Conservation (phyloP, 805 yeast species). For the Saturnispora mendoncae region DNA sequence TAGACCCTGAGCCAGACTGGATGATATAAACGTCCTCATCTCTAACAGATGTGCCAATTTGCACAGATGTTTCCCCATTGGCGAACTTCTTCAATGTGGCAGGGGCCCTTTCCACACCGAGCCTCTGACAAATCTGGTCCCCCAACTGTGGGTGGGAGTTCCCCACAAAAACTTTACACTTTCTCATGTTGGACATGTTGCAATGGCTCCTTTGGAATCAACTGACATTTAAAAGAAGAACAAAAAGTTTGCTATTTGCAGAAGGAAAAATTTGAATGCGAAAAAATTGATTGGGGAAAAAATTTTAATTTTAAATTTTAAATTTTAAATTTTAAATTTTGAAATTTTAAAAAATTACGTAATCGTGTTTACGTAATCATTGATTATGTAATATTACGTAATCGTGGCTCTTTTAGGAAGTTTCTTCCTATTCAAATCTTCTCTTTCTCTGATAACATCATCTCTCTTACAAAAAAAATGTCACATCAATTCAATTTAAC, state of each 20-base stretch:
- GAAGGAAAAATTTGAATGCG: not conserved
- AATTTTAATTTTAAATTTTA: too few species aligned
- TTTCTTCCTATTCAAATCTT: too few species aligned
- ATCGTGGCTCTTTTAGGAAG: too few species aligned
- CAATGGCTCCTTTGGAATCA: not conserved
- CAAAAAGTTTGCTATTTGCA: not conserved
- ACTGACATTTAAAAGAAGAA: not conserved
- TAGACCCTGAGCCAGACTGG: constrained; percentile 81
- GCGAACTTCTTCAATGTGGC: constrained; percentile 86
- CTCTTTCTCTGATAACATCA: too few species aligned
- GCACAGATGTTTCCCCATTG: constrained; percentile 96
- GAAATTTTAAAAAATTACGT: not conserved
- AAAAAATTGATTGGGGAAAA: not conserved
- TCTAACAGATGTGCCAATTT: constrained; percentile 88
- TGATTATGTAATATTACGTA: too few species aligned
- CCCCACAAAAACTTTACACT: constrained; percentile 95
- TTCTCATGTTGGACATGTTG: constrained; percentile 54
- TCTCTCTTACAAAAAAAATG: too few species aligned
- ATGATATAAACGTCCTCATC: constrained; percentile 95
- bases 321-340: too few species aligned
- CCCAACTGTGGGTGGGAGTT: constrained; percentile 96
- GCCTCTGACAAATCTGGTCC: constrained; percentile 73
- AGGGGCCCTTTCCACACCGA: constrained; percentile 92
- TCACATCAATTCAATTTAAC: constrained; percentile 34
- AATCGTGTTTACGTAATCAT: not conserved